Conservation (phyloP, 2,329 filamentous ascomycete genomes). For the Elsinoe fawcettii region DNA sequence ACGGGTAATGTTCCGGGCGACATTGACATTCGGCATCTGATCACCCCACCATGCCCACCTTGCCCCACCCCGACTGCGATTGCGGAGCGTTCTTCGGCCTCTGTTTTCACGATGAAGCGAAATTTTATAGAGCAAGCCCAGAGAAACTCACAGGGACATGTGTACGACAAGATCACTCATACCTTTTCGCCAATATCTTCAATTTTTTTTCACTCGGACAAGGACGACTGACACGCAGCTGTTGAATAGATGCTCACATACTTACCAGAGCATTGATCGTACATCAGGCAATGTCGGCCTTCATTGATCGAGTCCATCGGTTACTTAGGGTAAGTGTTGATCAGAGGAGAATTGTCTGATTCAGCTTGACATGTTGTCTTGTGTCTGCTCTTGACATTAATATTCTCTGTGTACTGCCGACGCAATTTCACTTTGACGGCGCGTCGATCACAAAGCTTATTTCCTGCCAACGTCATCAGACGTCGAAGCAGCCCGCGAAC, state of each 20-base stretch:
- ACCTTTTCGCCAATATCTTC: no score
- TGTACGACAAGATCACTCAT: no score
- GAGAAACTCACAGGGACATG: no score
- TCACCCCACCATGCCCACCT: not conserved
- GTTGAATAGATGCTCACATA: no score
- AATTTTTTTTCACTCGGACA: no score
- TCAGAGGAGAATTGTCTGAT: no score
- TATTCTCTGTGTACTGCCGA: not conserved
- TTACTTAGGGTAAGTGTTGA: no score
- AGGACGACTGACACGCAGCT: no score
- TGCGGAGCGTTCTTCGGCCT: not conserved
- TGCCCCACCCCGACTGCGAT: conserved; percentile 5
- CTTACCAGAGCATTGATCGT: no score
- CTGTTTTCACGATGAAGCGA: not conserved
- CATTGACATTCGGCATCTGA: not conserved
- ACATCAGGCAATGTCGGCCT: no score
- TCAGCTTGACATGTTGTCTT: no score
- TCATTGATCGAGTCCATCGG: no score
- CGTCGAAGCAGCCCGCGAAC: not conserved
- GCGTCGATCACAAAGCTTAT: conserved; percentile 2
- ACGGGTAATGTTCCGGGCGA: not conserved
- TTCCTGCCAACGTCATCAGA: not conserved
- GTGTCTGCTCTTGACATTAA: not conserved
- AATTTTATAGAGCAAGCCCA: not conserved
- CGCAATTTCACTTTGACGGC: not conserved